Evolutionary conservation across 148 eudicot species (phyloP).

Genomic region (Fagopyrum esculentum): DNA sequence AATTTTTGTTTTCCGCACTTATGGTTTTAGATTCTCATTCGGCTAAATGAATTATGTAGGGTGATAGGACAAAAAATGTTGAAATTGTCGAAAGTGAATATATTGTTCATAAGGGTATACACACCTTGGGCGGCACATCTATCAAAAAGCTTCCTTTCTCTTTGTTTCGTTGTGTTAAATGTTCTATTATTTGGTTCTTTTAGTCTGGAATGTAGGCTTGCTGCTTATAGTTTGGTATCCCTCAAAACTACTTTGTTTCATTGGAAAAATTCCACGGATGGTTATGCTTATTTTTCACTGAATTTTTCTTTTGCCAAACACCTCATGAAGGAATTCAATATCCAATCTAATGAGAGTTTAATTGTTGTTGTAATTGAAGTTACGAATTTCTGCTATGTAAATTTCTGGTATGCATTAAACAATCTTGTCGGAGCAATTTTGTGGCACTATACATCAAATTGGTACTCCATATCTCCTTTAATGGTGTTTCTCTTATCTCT

Average conservation of each 20-base stretch:
- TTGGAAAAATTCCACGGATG: background rate
- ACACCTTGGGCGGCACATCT: constrained; percentile 76
- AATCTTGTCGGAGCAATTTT: too few species aligned
- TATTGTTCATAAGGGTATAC: constrained; percentile 89
- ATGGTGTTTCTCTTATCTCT: too few species aligned
- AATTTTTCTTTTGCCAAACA: background rate
- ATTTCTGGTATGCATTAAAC: too few species aligned
- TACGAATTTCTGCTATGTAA: too few species aligned
- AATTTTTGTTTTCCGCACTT: background rate
- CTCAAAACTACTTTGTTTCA: background rate
- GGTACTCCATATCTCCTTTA: too few species aligned
- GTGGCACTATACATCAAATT: too few species aligned
- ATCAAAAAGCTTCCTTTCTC: constrained; percentile 39
- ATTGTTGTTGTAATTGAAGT: too few species aligned
- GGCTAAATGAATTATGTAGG: constrained; percentile 29
- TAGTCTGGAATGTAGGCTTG: background rate
- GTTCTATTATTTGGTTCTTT: background rate
- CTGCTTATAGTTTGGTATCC: background rate
- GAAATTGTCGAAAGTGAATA: constrained; percentile 89
- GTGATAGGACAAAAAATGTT: constrained; percentile 70
- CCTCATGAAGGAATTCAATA: background rate
- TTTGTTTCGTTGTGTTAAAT: background rate
- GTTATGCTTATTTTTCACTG: background rate
- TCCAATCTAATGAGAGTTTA: background rate
- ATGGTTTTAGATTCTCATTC: background rate